Conservation (phyloP, 139 green algal species). For the Coelastrella sp. region DNA sequence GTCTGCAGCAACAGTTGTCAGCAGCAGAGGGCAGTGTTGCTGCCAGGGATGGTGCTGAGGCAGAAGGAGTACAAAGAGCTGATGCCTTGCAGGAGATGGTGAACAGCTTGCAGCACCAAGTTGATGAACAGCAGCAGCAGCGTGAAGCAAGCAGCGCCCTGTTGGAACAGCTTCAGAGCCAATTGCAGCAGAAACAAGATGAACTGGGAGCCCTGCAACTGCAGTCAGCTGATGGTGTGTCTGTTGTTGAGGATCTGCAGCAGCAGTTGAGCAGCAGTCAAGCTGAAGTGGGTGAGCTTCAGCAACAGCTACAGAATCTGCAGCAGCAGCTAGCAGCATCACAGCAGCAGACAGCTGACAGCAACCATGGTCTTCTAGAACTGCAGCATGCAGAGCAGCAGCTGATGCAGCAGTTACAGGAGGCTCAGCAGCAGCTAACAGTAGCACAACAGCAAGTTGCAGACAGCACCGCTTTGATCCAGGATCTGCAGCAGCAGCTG, state of each 20-base stretch:
- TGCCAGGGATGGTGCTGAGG: neutral
- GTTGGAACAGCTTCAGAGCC: neutral
- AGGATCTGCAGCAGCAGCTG: constrained; percentile 11
- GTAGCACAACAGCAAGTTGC: neutral
- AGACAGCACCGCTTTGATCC: too few relatives aligned
- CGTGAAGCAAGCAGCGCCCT: neutral
- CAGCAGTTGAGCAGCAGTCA: constrained; percentile 33
- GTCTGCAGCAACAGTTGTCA: neutral
- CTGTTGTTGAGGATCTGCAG: constrained; percentile 8
- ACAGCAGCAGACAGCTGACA: constrained; percentile 1
- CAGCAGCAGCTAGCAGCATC: constrained; percentile 11
- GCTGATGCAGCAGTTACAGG: neutral
- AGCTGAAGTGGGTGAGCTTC: neutral
- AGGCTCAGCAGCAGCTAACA: neutral
- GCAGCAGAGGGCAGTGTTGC: neutral
- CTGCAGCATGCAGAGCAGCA: constrained; percentile 18
- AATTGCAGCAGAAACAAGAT: neutral
- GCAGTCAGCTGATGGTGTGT: neutral
- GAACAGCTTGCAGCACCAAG: neutral
- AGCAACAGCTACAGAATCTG: constrained; percentile 12
- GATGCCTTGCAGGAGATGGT: constrained; percentile 11
- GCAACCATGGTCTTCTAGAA: too few relatives aligned
- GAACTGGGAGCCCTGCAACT: neutral
- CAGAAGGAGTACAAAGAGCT: too few relatives aligned
- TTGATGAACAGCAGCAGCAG: neutral